phyloP scores from a whole-genome alignment of 768 basidiomycete genomes.

The Serendipita sp. region DNA sequence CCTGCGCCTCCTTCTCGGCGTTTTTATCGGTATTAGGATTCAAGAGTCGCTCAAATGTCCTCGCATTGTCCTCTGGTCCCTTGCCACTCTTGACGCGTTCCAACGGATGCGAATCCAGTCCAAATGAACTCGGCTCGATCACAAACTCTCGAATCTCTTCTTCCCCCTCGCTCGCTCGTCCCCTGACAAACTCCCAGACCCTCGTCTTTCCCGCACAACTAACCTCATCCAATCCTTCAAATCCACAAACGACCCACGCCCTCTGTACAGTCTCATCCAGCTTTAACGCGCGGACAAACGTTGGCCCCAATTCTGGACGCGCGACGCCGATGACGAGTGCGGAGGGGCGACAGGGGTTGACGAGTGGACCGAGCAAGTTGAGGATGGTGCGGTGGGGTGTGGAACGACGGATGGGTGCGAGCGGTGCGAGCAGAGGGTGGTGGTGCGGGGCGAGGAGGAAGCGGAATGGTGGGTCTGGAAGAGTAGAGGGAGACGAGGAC shows the following conservation, averaged over 20 bases:
- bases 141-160: constrained; percentile 24
- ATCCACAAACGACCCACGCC: constrained; percentile 86
- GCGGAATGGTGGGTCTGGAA: constrained; percentile 55
- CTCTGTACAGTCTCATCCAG: constrained; percentile 58
- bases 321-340: constrained; percentile 91
- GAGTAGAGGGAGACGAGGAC: constrained; percentile 26
- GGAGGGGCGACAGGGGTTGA: constrained; percentile 75
- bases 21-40: constrained; percentile 20
- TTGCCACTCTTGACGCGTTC: constrained; percentile 47
- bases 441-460: constrained; percentile 93
- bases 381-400: constrained; percentile 95
- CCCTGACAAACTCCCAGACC: constrained; percentile 55
- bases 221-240: constrained; percentile 86
- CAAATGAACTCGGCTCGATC: constrained; percentile 61
- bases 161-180: constrained; percentile 19
- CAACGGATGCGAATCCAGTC: constrained; percentile 55
- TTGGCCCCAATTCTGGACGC: constrained; percentile 57
- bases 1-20: constrained; percentile 24
- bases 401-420: constrained; percentile 71
- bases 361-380: constrained; percentile 85
- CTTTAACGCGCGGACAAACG: constrained; percentile 58
- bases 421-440: constrained; percentile 67
- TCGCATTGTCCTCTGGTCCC: constrained; percentile 66
- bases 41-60: constrained; percentile 50
- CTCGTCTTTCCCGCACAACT: constrained; percentile 82